A percentile compares a stretch with the other conserved stretches of the same genome.
phyloP scores from a whole-genome alignment of 1,284 basidiomycete genomes.

The Trichosporon faecale region DNA sequence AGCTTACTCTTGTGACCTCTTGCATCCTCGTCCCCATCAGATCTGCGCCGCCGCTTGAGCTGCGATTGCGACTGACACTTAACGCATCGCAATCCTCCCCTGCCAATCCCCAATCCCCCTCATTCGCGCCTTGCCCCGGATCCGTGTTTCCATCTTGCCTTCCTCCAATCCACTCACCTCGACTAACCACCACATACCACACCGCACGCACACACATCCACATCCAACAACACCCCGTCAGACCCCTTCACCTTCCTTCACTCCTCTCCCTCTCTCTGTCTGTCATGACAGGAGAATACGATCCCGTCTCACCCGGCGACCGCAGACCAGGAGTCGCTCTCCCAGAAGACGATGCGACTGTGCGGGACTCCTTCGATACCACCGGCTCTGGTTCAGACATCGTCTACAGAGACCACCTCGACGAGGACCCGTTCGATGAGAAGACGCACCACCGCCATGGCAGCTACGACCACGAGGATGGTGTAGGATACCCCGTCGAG shows the following conservation, averaged over 20 bases:
- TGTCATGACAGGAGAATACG: neutral
- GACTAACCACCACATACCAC: neutral
- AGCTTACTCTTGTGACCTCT: neutral
- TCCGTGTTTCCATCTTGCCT: neutral
- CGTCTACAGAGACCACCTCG: conserved; percentile 43
- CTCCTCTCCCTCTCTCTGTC: neutral
- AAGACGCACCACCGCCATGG: conserved; percentile 29
- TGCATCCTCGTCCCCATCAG: neutral
- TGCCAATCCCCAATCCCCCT: neutral
- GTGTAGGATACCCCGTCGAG: conserved; percentile 34
- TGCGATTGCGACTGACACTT: neutral
- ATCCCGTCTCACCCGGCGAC: neutral
- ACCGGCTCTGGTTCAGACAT: conserved; percentile 26
- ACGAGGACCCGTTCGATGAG: conserved; percentile 46
- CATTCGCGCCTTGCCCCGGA: neutral
- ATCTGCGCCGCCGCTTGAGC: neutral
- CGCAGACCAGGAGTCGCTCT: neutral
- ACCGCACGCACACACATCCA: no score
- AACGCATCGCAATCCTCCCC: neutral
- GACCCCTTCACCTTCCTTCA: neutral
- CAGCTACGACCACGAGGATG: conserved; percentile 25
- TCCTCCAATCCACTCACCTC: neutral
- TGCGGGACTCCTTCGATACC: conserved; percentile 13
- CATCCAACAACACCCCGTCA: neutral
- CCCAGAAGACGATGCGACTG: neutral